phyloP scores from a whole-genome alignment of 2,329 filamentous ascomycete genomes.

The Colletotrichum magnum region DNA sequence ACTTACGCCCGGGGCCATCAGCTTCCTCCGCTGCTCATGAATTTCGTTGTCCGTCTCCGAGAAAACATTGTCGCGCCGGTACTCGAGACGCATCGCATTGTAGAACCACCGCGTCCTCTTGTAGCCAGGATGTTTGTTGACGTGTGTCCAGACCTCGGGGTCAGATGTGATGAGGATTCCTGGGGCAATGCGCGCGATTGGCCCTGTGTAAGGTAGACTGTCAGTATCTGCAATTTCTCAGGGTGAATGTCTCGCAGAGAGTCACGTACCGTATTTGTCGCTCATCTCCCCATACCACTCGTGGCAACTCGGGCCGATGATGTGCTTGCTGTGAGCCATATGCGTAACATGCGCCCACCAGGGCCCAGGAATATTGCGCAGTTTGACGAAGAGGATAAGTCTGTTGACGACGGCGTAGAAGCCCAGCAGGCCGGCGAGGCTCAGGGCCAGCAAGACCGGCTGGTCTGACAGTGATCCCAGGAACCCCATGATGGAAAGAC shows the following conservation, averaged over 20 bases:
- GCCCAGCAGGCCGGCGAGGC: neutral
- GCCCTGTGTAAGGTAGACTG: conserved; percentile 36
- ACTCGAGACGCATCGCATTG: conserved; percentile 62
- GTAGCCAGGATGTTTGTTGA: conserved; percentile 58
- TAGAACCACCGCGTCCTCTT: conserved; percentile 59
- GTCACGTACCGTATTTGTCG: conserved; percentile 47
- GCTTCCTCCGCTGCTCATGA: conserved; percentile 61
- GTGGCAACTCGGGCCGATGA: conserved; percentile 43
- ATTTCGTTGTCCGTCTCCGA: conserved; percentile 62
- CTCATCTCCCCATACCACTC: conserved; percentile 46
- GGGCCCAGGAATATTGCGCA: conserved; percentile 45
- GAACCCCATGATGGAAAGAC: conserved; percentile 1
- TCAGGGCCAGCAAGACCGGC: neutral
- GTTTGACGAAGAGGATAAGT: conserved; percentile 17
- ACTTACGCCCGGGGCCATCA: conserved; percentile 65
- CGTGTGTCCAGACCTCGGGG: conserved; percentile 60
- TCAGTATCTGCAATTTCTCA: conserved; percentile 13
- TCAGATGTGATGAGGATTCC: conserved; percentile 64
- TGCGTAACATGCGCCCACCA: conserved; percentile 43
- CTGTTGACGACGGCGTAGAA: conserved; percentile 7
- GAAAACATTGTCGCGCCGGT: conserved; percentile 67
- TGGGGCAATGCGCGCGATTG: conserved; percentile 57
- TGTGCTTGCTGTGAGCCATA: conserved; percentile 45
- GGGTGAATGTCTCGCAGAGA: conserved; percentile 35
- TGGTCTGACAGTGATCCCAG: neutral